Evolutionary conservation across 305 asterid genomes (phyloP).

Genomic region (Solanum hybrid): DNA sequence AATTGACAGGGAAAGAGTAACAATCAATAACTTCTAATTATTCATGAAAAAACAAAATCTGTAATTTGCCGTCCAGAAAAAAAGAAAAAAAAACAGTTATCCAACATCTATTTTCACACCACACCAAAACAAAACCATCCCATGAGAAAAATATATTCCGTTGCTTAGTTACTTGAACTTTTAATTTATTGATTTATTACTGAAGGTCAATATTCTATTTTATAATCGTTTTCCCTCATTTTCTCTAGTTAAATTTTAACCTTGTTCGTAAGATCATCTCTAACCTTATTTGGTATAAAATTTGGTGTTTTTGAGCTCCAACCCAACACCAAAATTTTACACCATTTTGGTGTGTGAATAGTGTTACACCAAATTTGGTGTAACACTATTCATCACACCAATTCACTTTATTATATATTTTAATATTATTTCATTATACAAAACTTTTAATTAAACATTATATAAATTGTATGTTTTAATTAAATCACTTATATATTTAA

Average conservation of each 20-base stretch:
- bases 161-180: background rate
- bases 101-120: background rate
- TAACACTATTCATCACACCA: no score
- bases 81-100: background rate
- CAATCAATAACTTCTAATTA: background rate
- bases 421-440: no score
- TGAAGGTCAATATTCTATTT: background rate
- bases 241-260: background rate
- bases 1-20: background rate
- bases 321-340: no score
- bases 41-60: background rate
- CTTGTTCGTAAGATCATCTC: background rate
- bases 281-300: no score
- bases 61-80: background rate
- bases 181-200: background rate
- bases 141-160: background rate
- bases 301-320: no score
- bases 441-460: no score
- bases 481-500: no score
- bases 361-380: no score
- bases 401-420: no score
- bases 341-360: no score
- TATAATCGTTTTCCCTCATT: background rate
- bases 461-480: no score
- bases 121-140: background rate